phyloP scores from a whole-genome alignment of 495 filamentous ascomycete species.

The Gamarada debralockiae region DNA sequence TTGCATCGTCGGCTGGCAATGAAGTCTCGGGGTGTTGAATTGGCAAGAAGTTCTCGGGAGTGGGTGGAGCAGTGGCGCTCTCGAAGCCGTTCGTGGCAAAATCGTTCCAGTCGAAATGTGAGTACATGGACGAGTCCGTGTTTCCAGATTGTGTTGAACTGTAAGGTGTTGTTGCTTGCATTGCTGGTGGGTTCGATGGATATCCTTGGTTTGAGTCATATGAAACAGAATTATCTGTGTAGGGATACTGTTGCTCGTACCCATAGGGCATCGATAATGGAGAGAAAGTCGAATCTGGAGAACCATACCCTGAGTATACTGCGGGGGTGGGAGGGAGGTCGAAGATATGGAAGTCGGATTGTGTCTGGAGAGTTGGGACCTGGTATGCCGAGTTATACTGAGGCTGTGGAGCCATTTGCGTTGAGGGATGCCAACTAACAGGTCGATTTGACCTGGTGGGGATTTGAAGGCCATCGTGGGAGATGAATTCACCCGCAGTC shows the following conservation, averaged over 20 bases:
- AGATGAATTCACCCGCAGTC: conserved; percentile 26
- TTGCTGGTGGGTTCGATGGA: not conserved
- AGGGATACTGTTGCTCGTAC: conserved; percentile 17
- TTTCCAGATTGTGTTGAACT: conserved; percentile 2
- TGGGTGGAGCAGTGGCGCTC: conserved; percentile 48
- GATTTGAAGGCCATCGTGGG: conserved; percentile 28
- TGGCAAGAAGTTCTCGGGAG: conserved; percentile 55
- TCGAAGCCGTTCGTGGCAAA: conserved; percentile 34
- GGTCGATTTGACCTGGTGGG: conserved; percentile 41
- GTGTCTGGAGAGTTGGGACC: not conserved
- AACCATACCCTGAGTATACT: conserved; percentile 23
- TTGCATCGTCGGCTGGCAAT: conserved; percentile 38
- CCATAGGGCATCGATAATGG: conserved; percentile 19
- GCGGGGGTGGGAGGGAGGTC: conserved; percentile 16
- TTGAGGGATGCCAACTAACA: conserved; percentile 67
- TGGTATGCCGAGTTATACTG: conserved; percentile 9
- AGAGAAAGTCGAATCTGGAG: conserved; percentile 20
- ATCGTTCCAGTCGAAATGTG: conserved; percentile 36
- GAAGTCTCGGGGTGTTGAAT: conserved; percentile 38
- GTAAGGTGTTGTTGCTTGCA: not conserved
- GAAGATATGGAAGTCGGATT: conserved; percentile 10
- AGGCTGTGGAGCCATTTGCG: conserved; percentile 28
- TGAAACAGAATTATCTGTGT: not conserved
- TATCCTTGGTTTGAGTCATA: conserved; percentile 4
- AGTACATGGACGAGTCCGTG: conserved; percentile 25